Percentiles rank a stretch among this genome's conserved stretches.
phyloP scores from a whole-genome alignment of 176 grass and related monocot species.

The Oryza nivara region DNA sequence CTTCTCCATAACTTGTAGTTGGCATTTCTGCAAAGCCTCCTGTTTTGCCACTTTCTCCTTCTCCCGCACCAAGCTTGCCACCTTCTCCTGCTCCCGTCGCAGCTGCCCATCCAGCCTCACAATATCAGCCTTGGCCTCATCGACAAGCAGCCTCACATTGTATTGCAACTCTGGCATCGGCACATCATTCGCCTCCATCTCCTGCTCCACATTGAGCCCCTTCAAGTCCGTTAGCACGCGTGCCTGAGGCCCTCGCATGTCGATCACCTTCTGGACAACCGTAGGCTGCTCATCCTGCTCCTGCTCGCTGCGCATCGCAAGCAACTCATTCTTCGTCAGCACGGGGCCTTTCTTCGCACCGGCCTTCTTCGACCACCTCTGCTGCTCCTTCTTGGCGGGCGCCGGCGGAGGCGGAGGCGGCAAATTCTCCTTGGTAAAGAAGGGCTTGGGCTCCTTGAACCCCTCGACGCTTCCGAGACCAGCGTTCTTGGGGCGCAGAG shows the following conservation, averaged over 20 bases:
- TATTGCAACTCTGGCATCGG: constrained; percentile 83
- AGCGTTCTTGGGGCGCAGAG: constrained; percentile 65
- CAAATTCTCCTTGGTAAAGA: constrained; percentile 44
- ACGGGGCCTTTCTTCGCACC: constrained; percentile 43
- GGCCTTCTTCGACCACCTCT: constrained; percentile 68
- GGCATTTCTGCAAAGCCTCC: constrained; percentile 59
- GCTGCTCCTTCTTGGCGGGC: constrained; percentile 47
- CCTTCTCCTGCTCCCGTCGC: constrained; percentile 66
- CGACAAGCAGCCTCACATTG: constrained; percentile 75
- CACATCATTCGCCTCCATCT: constrained; percentile 69
- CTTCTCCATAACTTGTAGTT: constrained; percentile 66
- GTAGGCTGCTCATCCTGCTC: constrained; percentile 59
- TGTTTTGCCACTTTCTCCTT: constrained; percentile 67
- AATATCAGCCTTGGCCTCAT: constrained; percentile 68
- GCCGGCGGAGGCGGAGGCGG: neutral
- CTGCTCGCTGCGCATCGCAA: constrained; percentile 54
- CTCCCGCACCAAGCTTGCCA: constrained; percentile 61
- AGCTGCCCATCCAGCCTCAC: constrained; percentile 65
- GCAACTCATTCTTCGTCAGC: constrained; percentile 66
- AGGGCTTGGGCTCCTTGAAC: constrained; percentile 70
- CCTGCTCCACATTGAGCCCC: constrained; percentile 66
- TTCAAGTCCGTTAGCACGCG: constrained; percentile 65
- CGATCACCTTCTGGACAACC: constrained; percentile 74
- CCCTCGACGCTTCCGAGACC: constrained; percentile 74
- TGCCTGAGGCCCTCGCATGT: constrained; percentile 77